Evolutionary conservation across 352 stramenopile genomes (phyloP), one percentile per base, ranked within the genome.

Genomic region (Phytophthora crassamura): DNA sequence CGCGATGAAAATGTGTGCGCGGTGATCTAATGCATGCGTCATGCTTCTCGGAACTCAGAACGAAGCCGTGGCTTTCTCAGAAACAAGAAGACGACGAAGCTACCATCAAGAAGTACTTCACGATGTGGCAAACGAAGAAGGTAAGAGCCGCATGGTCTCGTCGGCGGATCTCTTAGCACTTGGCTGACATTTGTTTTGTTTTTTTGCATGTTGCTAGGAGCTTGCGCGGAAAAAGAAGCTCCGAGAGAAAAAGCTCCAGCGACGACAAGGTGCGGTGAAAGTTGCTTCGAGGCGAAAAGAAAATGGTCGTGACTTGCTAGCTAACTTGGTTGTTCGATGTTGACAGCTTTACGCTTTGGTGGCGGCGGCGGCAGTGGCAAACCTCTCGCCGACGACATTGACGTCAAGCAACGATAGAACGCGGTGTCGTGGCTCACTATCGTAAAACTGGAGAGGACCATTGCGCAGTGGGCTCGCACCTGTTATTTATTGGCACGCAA

Each of bases 171-270:
- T 7, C 28, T 32, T 32, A 9, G 28, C 28, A 2, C 28, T 16
- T 5, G n/a, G 22, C 25, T 39, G 36, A 40, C 15, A 41, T n/a
- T 34, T 28, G 20, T 41, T 22, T 22, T 11, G 0, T 57, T 9
- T 40, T 20, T 20, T 41, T 46, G 22, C 45, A 5, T 36, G 16
- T 36, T 36, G 22, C 22, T 49, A 93, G 84, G 84, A 93, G 45
- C 46, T 86, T 45, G 76, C 87, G 45, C 74, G 81, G 3, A 91
- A 91, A 70, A 84, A 79, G 47, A 90, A 88, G 51, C 75, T 88
- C 58, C 86, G 84, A 15, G 77, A 87, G 43, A 91, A 90, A 72
- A 93, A 91, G 53, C 64, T 77, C 20, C 69, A 89, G 62, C 80
- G 82, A 42, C 72, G 80, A 64, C 78, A 90, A 75, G 84, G 80